Base-by-base conservation (phyloP, 768 basidiomycete genomes). In the Lyophyllum semitale region DNA sequence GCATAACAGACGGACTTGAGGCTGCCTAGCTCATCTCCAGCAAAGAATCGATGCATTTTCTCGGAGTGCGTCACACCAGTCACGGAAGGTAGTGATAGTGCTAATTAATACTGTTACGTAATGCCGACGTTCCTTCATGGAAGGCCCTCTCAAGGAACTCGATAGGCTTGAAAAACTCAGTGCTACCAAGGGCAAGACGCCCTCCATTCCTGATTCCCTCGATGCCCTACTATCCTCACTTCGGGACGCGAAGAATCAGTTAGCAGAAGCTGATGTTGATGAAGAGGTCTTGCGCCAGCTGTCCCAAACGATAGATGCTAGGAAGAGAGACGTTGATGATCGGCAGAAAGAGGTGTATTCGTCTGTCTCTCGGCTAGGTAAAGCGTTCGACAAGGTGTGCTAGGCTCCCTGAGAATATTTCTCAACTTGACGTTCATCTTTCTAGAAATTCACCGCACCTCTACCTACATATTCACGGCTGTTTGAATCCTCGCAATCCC, bases 321-420 rank as follows among this genome's bases (percentile, higher is more conserved):
- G 73, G 70, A 94, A 91, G 85, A 93, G 87, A 68, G 91, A 92
- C 54, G 77, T 94, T 1, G 91, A 93, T 54, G 91, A 95, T 32
- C 81, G 87, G 3, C 87, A 95, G 77, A 98, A 95, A 70, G 94
- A 95, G 61, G 80, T 93, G 30, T 92, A 95, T 63, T 83, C 79
- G 18, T 84, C 87, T 2, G 71, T 97, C 8, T 82, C 85, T 25
- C 84, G 84, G 60, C 77, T 95, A 33, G 93, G 92, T 26, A 98
- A 95, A 72, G 81, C 85, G 0, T 70, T 98, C 67, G 96, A 98
- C 66, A 98, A 97, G 88, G 96, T 91, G 53, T 40, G 78, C 55
- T 38, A 15, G 26, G 44, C 25, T 51, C 38, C 33, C 0, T 30
- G 37, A 26, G 23, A 33, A 22, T 20, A 8, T 17, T 7, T 30